Percentiles rank a stretch among this genome's conserved stretches.
These are phyloP conservation scores for Beauveria rudraprayagi DNA, from an alignment of 2,329 filamentous ascomycete species.

Conservation along the genomic window DNA sequence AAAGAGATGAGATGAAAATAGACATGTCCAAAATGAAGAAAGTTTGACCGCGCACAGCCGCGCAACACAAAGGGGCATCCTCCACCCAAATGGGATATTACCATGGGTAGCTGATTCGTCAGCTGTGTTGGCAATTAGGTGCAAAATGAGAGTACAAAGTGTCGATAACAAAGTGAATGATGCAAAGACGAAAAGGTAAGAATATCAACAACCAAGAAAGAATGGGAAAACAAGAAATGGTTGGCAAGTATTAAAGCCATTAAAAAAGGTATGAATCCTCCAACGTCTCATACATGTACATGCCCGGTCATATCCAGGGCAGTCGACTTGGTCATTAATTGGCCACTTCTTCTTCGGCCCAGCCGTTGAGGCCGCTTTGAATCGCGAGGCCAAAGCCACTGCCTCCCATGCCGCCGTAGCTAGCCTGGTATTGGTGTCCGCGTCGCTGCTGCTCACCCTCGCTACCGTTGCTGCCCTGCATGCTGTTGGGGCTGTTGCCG, in stretches of 20 bases:
- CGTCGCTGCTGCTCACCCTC: slow-evolving; percentile 44
- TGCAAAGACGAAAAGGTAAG: background rate
- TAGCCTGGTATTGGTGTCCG: slow-evolving; percentile 59
- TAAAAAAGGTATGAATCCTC: slow-evolving; percentile 15
- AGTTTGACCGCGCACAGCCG: background rate
- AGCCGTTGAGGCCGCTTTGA: slow-evolving; percentile 56
- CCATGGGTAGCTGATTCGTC: slow-evolving; percentile 16
- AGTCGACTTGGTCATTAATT: slow-evolving; percentile 34
- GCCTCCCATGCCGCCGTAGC: slow-evolving; percentile 49
- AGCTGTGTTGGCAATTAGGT: slow-evolving; percentile 6
- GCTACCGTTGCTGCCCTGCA: slow-evolving; percentile 35
- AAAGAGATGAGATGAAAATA: background rate
- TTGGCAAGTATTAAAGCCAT: slow-evolving; percentile 13
- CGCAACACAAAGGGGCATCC: background rate
- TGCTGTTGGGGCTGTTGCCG: slow-evolving; percentile 41
- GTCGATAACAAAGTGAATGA: slow-evolving; percentile 4
- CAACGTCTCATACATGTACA: background rate
- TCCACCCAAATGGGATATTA: slow-evolving; percentile 19
- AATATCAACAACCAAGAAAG: slow-evolving; percentile 10
- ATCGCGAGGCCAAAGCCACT: slow-evolving; percentile 54
- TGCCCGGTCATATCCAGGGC: slow-evolving; percentile 12
- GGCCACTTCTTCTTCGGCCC: slow-evolving; percentile 59
- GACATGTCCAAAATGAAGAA: slow-evolving; percentile 7
- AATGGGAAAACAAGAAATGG: slow-evolving; percentile 12
- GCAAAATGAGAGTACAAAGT: slow-evolving; percentile 8